Base-by-base conservation (phyloP, 31 red algal species). In the Asparagopsis taxiformis region DNA sequence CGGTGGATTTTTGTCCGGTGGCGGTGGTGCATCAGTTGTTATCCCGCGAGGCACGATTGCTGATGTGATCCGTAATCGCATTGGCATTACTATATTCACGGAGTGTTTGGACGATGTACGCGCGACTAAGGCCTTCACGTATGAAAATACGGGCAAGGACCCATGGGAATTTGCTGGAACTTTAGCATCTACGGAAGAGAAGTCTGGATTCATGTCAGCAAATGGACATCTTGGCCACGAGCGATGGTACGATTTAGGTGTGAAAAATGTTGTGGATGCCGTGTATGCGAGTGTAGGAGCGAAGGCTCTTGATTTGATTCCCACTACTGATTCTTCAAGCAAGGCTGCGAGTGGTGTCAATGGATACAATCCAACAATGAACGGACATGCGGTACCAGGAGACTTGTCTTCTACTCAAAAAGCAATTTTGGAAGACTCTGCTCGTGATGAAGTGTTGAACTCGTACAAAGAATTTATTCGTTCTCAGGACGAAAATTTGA, bases 401-500 rank as follows among this genome's bases (percentile, higher is more conserved):
- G 32, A 43, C 21, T 6, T 19, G 43, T 33, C 32, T 5, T n/a
- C 58, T 32, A 44, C 59, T 0, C 46, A 70, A 51, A 46, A 53
- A n/a, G 38, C 58, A 11, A 21, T 77, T 21, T 15, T 80, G 10
- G 74, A 54, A 31, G 71, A 75, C 31, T 71, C 67, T 13, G 54
- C 70, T 33, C 39, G 56, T 29, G 77, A 80, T 29, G 70, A 85
- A 31, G 66, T 72, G 34, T 59, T 82, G 70, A 70, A 65, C 28
- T 86, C 90, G 10, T 97, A 97, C 82, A 97, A 97, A 63, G 71
- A 88, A 55, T 63, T 97, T 11, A 97, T 97, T 50, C 71, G 94
- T 30, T 32, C 63, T 57, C 94, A 97, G 39, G 94, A 97, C 62
- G 71, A 51, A 48, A 37, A 37, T 28, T 48, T 97, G 22, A 65